Evolutionary conservation across 2,329 filamentous ascomycete genomes (phyloP), one percentile per base, ranked within the genome.

Genomic region (Cladophialophora chaetospira): DNA sequence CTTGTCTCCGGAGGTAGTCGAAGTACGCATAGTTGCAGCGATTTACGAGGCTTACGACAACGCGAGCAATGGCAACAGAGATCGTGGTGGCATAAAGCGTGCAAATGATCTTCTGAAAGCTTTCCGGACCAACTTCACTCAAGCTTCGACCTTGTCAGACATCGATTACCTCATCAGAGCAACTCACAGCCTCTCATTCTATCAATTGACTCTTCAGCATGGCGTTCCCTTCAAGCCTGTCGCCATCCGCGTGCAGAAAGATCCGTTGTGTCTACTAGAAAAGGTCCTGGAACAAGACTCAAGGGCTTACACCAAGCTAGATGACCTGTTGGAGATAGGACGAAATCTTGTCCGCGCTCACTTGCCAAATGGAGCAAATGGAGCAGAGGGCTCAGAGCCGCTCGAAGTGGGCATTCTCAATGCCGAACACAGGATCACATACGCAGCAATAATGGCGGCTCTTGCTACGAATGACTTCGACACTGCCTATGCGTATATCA

Each of bases 221-320:
- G 83, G 82, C 15, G 81, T 87, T 13, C 83, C 83, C 2, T 87
- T 87, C 66, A 81, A 84, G 64, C 84, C 84, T 2, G 84, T 87
- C 64, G 85, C 80, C 66, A 86, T 87, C 55, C 80, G 84, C n/a
- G 81, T 84, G 36, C 82, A 81, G 63, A 72, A 78, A 8, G 83
- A 87, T 65, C 83, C 84, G 4, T 70, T 87, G 3, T 77, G 77
- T 1, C 71, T 87, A 21, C 74, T 87, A 49, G 76, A 77, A 55
- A 86, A 82, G 65, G 76, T 87, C 0, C 75, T 87, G 6, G 79
- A 82, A 42, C 84, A 87, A 65, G 87, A 87, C 55, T 66, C 74
- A 1, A 77, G 78, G 56, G 82, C 81, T 63, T 87, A 87, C 66
- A 83, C 83, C 2, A 82, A 87, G 64, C 72, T 87, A 0, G 84